A percentile compares a stretch with the other conserved stretches of the same genome.
Evolutionary conservation across 2,329 filamentous ascomycete species (phyloP).

Genomic region (Passalora sequoiae): DNA sequence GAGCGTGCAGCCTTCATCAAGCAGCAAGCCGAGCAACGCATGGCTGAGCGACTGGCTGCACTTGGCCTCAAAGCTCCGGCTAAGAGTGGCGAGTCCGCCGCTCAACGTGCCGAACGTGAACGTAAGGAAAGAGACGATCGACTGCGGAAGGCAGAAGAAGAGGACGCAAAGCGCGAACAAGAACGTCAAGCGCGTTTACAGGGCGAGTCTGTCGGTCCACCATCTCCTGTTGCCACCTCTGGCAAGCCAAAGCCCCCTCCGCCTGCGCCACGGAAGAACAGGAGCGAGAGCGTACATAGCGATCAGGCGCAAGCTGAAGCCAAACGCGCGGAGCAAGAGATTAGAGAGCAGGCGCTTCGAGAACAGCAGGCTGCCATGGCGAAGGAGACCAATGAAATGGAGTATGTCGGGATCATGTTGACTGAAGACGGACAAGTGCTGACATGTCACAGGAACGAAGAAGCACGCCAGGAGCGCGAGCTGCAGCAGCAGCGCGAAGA

Average conservation of each 20-base stretch:
- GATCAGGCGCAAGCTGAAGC: slow-evolving; percentile 51
- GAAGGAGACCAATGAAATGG: slow-evolving; percentile 66
- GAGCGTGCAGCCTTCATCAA: slow-evolving; percentile 94
- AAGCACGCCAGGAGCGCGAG: slow-evolving; percentile 71
- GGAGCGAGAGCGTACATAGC: slow-evolving; percentile 51
- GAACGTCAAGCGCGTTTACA: slow-evolving; percentile 79
- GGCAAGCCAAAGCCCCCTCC: slow-evolving; percentile 52
- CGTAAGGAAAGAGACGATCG: slow-evolving; percentile 81
- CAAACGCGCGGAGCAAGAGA: slow-evolving; percentile 55
- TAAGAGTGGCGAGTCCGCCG: slow-evolving; percentile 73
- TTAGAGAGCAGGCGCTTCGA: slow-evolving; percentile 51
- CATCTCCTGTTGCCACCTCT: slow-evolving; percentile 43
- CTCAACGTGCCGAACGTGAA: slow-evolving; percentile 84
- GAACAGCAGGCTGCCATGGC: slow-evolving; percentile 73
- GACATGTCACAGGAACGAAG: slow-evolving; percentile 58
- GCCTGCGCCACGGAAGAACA: slow-evolving; percentile 68
- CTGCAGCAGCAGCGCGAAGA: slow-evolving; percentile 74
- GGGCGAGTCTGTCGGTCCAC: slow-evolving; percentile 65
- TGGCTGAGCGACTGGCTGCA: slow-evolving; percentile 91
- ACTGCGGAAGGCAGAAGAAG: slow-evolving; percentile 83
- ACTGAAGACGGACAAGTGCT: slow-evolving; percentile 18
- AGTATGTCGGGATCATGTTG: slow-evolving; percentile 58
- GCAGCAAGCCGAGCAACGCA: slow-evolving; percentile 92
- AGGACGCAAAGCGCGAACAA: slow-evolving; percentile 81
- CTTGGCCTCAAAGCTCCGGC: slow-evolving; percentile 80